phyloP scores from a whole-genome alignment of 2,329 filamentous ascomycete species.

The Orbilia javanica region DNA sequence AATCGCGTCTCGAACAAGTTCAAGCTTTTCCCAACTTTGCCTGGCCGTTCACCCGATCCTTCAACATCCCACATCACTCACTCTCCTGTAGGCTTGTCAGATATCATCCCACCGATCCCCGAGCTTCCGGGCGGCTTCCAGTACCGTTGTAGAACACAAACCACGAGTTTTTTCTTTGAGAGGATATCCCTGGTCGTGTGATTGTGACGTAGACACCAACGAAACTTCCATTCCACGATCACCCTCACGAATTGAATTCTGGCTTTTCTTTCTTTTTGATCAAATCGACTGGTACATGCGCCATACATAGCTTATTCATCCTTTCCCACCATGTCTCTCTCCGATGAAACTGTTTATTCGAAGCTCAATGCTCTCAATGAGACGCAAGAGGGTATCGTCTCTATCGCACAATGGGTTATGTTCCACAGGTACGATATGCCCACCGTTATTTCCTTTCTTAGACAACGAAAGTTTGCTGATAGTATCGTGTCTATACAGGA shows the following conservation, averaged over 20 bases:
- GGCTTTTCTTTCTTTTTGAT: neutral
- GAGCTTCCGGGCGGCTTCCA: neutral
- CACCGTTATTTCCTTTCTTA: neutral
- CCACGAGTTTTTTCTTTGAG: neutral
- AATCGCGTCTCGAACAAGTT: conserved; percentile 50
- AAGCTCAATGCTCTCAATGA: conserved; percentile 97
- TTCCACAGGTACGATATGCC: conserved; percentile 83
- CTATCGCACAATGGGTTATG: conserved; percentile 99
- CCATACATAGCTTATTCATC: neutral
- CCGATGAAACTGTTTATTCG: conserved; percentile 91
- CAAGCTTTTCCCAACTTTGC: conserved; percentile 39
- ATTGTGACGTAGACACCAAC: conserved; percentile 35
- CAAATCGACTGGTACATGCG: neutral
- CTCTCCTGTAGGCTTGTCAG: neutral
- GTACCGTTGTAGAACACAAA: conserved; percentile 16
- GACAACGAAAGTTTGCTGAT: neutral
- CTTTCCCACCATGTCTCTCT: conserved; percentile 83
- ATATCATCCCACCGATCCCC: conserved; percentile 3
- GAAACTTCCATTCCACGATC: neutral
- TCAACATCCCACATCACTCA: conserved; percentile 21
- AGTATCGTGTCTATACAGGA: conserved; percentile 69
- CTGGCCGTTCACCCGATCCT: conserved; percentile 28
- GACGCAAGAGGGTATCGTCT: conserved; percentile 96
- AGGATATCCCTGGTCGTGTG: conserved; percentile 35
- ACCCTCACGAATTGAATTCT: neutral